A percentile compares a stretch with the other conserved stretches of the same genome.
Evolutionary conservation across 768 basidiomycete species (phyloP).

Genomic region (Chiua virens): DNA sequence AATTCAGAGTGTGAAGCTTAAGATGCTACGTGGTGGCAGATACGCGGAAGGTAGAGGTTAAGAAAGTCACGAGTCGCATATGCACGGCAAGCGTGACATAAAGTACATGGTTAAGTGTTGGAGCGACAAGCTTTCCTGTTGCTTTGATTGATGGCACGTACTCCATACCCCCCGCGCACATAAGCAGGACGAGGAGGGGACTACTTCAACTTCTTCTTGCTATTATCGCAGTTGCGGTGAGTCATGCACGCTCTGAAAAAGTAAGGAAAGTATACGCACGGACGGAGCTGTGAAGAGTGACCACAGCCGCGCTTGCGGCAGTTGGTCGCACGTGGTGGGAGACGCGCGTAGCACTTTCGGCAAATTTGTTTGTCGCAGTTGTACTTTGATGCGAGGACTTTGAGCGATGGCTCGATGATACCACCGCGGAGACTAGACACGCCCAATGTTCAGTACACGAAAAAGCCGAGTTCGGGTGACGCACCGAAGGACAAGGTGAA

Average conservation of each 20-base stretch:
- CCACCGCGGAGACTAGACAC: constrained; percentile 48
- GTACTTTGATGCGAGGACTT: constrained; percentile 95
- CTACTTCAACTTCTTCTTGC: constrained; percentile 97
- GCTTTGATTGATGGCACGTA: constrained; percentile 10
- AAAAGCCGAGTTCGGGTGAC: constrained; percentile 19
- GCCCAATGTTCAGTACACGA: not conserved
- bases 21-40: too few species aligned
- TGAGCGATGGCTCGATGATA: constrained; percentile 98
- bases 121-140: not conserved
- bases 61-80: constrained; percentile 18
- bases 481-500: constrained; percentile 94
- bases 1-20: too few species aligned
- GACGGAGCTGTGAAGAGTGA: constrained; percentile 87
- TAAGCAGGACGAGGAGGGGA: constrained; percentile 21
- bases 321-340: constrained; percentile 99
- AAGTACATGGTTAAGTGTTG: constrained; percentile 18
- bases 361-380: constrained; percentile 99
- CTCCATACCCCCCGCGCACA: constrained; percentile 10
- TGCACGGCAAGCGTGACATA: constrained; percentile 13
- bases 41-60: not conserved
- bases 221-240: constrained; percentile 26
- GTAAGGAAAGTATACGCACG: constrained; percentile 50
- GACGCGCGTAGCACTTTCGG: constrained; percentile 99
- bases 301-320: constrained; percentile 95
- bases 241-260: not conserved